Base-by-base conservation (phyloP, 371 early-diverging fungal species). In the Amoeboaphelidium protococcarum region DNA sequence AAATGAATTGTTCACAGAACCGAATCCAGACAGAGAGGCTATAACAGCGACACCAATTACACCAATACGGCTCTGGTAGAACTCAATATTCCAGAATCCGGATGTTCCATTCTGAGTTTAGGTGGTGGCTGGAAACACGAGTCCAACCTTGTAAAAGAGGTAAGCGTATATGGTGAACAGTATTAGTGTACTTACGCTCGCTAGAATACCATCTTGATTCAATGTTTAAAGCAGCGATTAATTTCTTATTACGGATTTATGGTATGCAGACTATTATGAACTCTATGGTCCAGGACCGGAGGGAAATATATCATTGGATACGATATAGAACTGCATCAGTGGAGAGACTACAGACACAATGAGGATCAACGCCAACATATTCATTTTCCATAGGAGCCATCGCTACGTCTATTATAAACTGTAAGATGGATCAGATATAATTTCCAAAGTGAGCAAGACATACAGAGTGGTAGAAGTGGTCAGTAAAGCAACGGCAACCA, bases 1-100 rank as follows among this genome's bases (percentile, higher is more conserved):
- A 52, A 80, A 88, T 0, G 89, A 87, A 24, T 76, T 73, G 56
- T 82, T 78, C 26, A 89, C 85, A 0, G 89, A 87, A 59, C 89
- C 89, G 56, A 90, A 86, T 16, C 91, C 94, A 0, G 94, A 87
- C 1, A 92, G 62, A 12, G 82, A 61, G 0, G 94, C 84, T 67
- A 85, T 89, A 27, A 89, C 54, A 0, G 87, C 78, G 26, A 90
- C 85, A 24, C 94, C 91, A 3, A 90, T 59, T 19, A 82, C 71
- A 20, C 86, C 78, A 0, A 83, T 73, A 24, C 86, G 68, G 24
- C 80, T 74, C 44, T 87, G 76, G 3, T 73, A 71, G 23, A 69
- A 60, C 48, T 81, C 79, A 24, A 80, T 64, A 13, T 40, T 37
- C 47, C 42, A 47, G 42, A 46, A 47, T 31, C 23, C 27, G 16